phyloP scores from a whole-genome alignment of 2,329 filamentous ascomycete species.

The Lachnellula subtilissima region DNA sequence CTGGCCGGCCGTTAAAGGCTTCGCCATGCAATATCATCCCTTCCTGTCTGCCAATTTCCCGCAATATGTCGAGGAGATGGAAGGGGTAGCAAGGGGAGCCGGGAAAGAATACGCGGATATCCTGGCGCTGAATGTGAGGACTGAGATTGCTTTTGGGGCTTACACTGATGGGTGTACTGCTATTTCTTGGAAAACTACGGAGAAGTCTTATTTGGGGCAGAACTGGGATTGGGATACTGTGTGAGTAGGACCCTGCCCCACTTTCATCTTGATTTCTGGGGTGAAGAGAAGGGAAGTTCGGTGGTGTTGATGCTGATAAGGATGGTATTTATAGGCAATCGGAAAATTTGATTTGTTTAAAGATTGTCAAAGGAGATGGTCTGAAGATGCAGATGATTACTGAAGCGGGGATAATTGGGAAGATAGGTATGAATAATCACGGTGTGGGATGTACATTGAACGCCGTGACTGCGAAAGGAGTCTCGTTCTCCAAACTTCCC shows the following conservation, averaged over 20 bases:
- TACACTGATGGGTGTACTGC: conserved; percentile 49
- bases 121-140: conserved; percentile 47
- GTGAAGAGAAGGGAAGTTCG: too few relatives aligned
- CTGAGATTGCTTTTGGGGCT: conserved; percentile 47
- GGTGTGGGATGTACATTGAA: conserved; percentile 53
- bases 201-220: conserved; percentile 24
- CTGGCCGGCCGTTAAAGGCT: conserved; percentile 28
- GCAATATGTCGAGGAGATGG: conserved; percentile 31
- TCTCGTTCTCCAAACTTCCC: conserved; percentile 42
- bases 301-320: background rate
- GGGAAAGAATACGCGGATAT: conserved; percentile 37
- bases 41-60: conserved; percentile 15
- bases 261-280: background rate
- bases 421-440: conserved; percentile 50
- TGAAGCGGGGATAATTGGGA: conserved; percentile 24
- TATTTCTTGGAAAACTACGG: conserved; percentile 35
- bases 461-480: conserved; percentile 46
- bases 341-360: conserved; percentile 9
- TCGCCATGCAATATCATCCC: conserved; percentile 17
- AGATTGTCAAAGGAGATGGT: conserved; percentile 7
- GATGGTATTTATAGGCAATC: background rate
- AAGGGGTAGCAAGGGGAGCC: conserved; percentile 44
- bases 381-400: conserved; percentile 16
- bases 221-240: conserved; percentile 29
- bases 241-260: background rate